Evolutionary conservation across 805 yeast species (phyloP), one percentile per base, ranked within the genome.

Genomic region (Myxozyma kluyveri): DNA sequence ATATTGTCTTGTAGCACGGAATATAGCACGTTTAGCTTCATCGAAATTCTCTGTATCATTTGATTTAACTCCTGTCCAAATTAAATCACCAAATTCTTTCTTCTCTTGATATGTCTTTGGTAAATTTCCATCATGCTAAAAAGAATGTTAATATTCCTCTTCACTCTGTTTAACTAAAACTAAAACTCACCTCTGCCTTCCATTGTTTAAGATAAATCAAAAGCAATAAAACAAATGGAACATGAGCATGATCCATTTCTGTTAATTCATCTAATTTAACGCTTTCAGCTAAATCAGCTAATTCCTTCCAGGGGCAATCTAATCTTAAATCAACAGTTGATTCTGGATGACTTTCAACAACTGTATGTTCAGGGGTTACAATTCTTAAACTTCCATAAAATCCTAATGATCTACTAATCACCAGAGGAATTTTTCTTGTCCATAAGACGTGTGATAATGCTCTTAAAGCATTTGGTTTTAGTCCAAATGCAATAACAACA

Each of bases 261-360:
- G 73, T 76, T 35, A 83, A 52, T 0, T 55, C 27, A 1, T 72
- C 71, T 10, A 85, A 57, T 49, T 82, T 80, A 42, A 82, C 70
- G 0, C 78, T 66, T 44, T 80, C 77, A 14, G 78, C 73, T 58
- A 74, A 81, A 0, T 67, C 69, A 33, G 67, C 66, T 5, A 89
- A 67, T 59, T 86, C 88, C 0, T 73, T 69, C 96, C 96, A 91
- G 0, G 93, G 86, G 2, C 46, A 39, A 53, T 81, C 83, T 1
- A 89, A 67, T 46, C 95, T 70, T 52, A 89, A 68, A 61, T 88
- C 96, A 23, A 75, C 79, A 1, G 82, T 63, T 6, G 77, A 71
- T 31, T 73, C 81, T 0, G 83, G 81, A 65, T 88, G 95, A 0
- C 96, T 80, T 54, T 90, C 90, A 14, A 88, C 69, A 22, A 59